A percentile compares a stretch with the other conserved stretches of the same genome.
Conservation (phyloP, 441 rosid genomes). For the Arabidopsis lyrata region DNA sequence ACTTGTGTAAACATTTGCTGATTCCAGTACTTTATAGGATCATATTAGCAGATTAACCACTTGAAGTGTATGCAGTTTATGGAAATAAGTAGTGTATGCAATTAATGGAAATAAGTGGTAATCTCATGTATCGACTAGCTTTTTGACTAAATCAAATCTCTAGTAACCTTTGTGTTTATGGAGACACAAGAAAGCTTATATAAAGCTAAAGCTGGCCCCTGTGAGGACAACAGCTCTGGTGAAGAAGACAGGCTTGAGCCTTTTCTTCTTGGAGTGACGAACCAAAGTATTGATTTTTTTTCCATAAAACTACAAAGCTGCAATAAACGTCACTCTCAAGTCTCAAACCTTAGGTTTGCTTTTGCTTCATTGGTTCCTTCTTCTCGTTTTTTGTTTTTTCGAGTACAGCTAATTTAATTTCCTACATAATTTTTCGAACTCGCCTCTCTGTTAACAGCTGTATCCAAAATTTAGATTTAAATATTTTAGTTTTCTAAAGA, state of each 20-base stretch:
- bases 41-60: neutral
- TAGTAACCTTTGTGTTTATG: neutral
- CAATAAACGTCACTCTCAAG: conserved; percentile 41
- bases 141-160: conserved; percentile 23
- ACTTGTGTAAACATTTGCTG: neutral
- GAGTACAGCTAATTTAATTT: conserved; percentile 34
- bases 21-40: too few species aligned
- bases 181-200: conserved; percentile 38
- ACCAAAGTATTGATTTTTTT: conserved; percentile 21
- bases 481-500: neutral
- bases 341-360: conserved; percentile 35
- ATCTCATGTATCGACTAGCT: conserved; percentile 22
- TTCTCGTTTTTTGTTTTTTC: conserved; percentile 35
- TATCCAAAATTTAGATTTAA: conserved; percentile 16
- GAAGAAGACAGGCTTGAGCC: conserved; percentile 33
- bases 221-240: conserved; percentile 31
- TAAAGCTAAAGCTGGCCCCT: conserved; percentile 25
- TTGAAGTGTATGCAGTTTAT: conserved; percentile 7
- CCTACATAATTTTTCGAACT: conserved; percentile 18
- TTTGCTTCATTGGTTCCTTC: conserved; percentile 41
- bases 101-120: conserved; percentile 20
- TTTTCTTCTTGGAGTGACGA: conserved; percentile 37
- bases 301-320: conserved; percentile 27
- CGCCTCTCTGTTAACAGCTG: conserved; percentile 47
- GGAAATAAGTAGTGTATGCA: conserved; percentile 18